A percentile compares a stretch with the other conserved stretches of the same genome.
Conservation (phyloP, 208 protist species). For the Leishmania mexicana region DNA sequence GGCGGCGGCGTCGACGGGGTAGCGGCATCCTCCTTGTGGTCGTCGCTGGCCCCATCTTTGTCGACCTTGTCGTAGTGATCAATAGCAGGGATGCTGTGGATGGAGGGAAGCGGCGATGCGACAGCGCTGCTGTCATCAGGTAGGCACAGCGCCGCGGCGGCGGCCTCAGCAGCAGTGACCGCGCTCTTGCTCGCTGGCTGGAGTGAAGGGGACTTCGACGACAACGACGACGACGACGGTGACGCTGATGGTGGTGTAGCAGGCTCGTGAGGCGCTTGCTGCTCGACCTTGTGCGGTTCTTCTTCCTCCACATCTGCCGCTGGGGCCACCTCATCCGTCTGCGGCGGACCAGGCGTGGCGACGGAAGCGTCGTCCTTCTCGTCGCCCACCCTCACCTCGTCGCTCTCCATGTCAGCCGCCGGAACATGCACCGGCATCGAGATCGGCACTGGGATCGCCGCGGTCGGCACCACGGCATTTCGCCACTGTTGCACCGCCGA, state of each 20-base stretch:
- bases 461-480: background rate
- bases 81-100: background rate
- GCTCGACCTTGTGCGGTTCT: background rate
- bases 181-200: background rate
- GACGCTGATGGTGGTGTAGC: background rate
- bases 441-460: background rate
- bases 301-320: slow-evolving; percentile 4
- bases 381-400: background rate
- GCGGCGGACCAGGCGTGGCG: background rate
- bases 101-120: background rate
- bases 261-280: background rate
- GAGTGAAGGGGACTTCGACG: background rate
- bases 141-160: background rate
- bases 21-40: background rate
- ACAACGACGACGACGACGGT: background rate
- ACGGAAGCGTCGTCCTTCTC: background rate
- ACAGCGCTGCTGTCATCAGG: background rate
- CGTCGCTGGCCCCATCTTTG: background rate
- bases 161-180: background rate
- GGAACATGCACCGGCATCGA: background rate
- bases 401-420: background rate
- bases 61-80: background rate
- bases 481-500: background rate
- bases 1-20: background rate
- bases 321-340: background rate